Base-by-base conservation (phyloP, 352 stramenopile species). In the Plasmopara viticola region DNA sequence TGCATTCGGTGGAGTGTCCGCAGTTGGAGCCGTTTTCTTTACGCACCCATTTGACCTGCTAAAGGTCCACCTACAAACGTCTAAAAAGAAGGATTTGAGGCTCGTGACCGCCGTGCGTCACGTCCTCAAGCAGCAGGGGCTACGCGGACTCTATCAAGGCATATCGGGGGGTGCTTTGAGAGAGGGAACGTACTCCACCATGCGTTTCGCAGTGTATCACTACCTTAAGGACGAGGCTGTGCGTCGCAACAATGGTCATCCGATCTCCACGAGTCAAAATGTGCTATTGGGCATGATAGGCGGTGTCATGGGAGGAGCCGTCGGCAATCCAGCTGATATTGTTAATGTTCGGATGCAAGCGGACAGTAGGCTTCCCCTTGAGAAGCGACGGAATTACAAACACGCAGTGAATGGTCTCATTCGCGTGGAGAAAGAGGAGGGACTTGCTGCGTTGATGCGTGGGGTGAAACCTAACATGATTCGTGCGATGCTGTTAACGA, bases 281-380 rank as follows among this genome's bases (percentile, higher is more conserved):
- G 63, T 90, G 7, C 33, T 75, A 15, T 63, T 92, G 17, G 80
- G 78, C 13, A 86, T 92, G 68, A 58, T 66, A 0, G 81, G 81
- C 20, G 81, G 81, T 34, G 75, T 84, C 4, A 44, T 92, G 14
- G 81, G 81, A 45, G 81, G 78, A 8, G 69, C 73, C 2, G 64
- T 87, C 5, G 81, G 81, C 10, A 90, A 92, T 38, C 81, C 78
- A 0, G 81, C 81, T 10, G 81, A 90, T 38, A 89, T 92, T 34
- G 81, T 90, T 42, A 92, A 90, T 62, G 85, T 90, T 53, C 81
- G 81, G 51, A 90, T 92, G 78, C 81, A 90, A 55, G 81, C 81
- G 5, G 81, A 92, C 59, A 84, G 70, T 43, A 68, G 78, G 0
- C 39, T 92, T 53, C 76, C 78, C 0, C 48, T 51, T 12, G 68